phyloP scores from a whole-genome alignment of 2,329 filamentous ascomycete genomes.

The Xylaria sp. region DNA sequence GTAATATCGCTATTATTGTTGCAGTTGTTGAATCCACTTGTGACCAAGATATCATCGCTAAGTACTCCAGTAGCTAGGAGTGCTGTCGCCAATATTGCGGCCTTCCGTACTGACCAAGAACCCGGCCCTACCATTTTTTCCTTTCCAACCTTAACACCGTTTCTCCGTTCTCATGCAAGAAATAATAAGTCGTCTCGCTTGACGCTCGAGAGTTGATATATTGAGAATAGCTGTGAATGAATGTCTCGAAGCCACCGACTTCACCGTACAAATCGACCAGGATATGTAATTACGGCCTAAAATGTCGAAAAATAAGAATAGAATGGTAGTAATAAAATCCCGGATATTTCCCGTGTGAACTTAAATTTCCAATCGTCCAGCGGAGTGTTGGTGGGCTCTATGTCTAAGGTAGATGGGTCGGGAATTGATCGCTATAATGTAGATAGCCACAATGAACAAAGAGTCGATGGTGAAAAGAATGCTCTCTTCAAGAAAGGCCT shows the following conservation, averaged over 20 bases:
- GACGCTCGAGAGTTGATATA: conserved; percentile 1
- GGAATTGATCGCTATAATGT: conserved; percentile 20
- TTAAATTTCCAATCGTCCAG: conserved; percentile 18
- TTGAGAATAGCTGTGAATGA: conserved; percentile 31
- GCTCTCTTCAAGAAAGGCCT: conserved; percentile 38
- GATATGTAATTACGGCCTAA: conserved; percentile 15
- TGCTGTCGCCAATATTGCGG: conserved; percentile 51
- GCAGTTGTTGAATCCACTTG: conserved; percentile 83
- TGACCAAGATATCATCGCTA: conserved; percentile 78
- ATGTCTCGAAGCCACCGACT: conserved; percentile 33
- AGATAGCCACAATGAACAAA: conserved; percentile 37
- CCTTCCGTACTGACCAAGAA: conserved; percentile 46
- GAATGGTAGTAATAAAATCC: conserved; percentile 11
- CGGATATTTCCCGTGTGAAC: conserved; percentile 25
- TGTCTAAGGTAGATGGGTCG: conserved; percentile 33
- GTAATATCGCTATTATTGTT: conserved; percentile 67
- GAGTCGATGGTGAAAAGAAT: conserved; percentile 34
- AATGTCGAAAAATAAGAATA: conserved; percentile 25
- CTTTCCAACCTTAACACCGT: conserved; percentile 11
- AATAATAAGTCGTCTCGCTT: conserved; percentile 1
- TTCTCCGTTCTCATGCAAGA: conserved; percentile 7
- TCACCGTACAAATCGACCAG: conserved; percentile 35
- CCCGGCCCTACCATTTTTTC: conserved; percentile 44
- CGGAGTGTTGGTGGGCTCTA: conserved; percentile 10
- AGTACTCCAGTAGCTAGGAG: conserved; percentile 60